Base-by-base conservation (phyloP, 352 stramenopile genomes). In the Pythium phragmitis region DNA sequence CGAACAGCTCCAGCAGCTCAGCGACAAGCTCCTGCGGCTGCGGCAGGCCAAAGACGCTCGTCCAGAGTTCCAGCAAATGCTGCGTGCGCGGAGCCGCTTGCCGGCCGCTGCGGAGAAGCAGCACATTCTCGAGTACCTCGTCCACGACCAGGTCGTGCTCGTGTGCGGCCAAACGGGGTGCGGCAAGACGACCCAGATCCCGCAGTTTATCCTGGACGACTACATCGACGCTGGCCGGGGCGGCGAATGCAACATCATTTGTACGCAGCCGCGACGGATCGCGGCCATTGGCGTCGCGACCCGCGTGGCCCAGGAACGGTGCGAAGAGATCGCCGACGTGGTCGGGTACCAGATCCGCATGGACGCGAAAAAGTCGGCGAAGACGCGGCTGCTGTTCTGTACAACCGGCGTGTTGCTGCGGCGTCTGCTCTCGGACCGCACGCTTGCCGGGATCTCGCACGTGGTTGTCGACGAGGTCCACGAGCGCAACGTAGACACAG, bases 391-490 rank as follows among this genome's bases (percentile, higher is more conserved):
- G 21, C 72, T 98, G 12, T 98, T 99, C 62, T 98, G 94, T 65
- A 99, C 97, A 26, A 99, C 96, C 13, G 97, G 96, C 63, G 88
- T 99, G 37, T 66, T 99, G 55, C 76, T 99, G 46, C 89, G 95
- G 34, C 82, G 93, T n/a, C 70, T 99, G 14, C 88, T 98, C 12
- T 86, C 82, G 7, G 97, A 98, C 65, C 85, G 83, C 1, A 73
- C 79, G 48, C 76, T 98, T 0, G 75, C 91, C 8, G 87, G 80
- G 33, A 85, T 99, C 17, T 97, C 94, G 16, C 97, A 99, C 69
- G 87, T 99, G 57, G 91, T 99, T 51, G 91, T 99, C n/a, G 98
- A 99, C 76, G 97, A 99, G 76, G 96, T 99, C 21, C 96, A 99
- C 71, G 98, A 99, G 67, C 82, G 97, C 36, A 96, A 97, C 58